phyloP scores from a whole-genome alignment of 2,329 filamentous ascomycete genomes.

The Penicillium sp. region DNA sequence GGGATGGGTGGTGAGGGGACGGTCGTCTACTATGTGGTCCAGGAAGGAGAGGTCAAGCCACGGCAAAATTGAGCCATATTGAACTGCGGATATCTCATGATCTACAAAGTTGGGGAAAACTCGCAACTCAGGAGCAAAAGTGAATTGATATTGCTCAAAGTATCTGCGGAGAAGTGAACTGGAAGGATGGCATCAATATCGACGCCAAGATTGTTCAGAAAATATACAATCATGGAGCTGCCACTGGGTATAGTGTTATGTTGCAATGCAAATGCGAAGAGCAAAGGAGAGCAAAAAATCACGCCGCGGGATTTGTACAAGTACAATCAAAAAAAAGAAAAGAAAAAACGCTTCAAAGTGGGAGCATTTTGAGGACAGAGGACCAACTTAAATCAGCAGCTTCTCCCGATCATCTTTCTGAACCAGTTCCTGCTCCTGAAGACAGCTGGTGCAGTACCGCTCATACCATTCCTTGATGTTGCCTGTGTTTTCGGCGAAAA shows the following conservation, averaged over 20 bases:
- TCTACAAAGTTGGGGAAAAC: background rate
- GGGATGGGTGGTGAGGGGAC: conserved; percentile 60
- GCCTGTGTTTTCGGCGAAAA: conserved; percentile 43
- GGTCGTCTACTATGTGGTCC: conserved; percentile 67
- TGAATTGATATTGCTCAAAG: conserved; percentile 19
- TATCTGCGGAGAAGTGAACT: conserved; percentile 15
- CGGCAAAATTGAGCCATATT: conserved; percentile 57
- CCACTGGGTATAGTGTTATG: conserved; percentile 36
- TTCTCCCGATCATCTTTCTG: conserved; percentile 27
- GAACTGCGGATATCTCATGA: background rate
- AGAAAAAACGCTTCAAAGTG: background rate
- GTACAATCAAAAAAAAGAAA: background rate
- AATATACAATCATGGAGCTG: conserved; percentile 18
- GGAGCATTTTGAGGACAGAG: background rate
- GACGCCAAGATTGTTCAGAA: conserved; percentile 20
- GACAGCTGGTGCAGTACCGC: conserved; percentile 66
- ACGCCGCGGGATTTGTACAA: conserved; percentile 1
- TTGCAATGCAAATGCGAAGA: conserved; percentile 17
- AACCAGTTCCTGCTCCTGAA: conserved; percentile 45
- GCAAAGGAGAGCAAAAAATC: background rate
- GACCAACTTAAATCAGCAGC: conserved; percentile 24
- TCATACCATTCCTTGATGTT: conserved; percentile 61
- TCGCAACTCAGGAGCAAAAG: background rate
- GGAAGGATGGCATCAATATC: conserved; percentile 8
- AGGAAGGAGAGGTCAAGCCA: conserved; percentile 67